Evolutionary conservation across 768 basidiomycete genomes (phyloP), one percentile per base, ranked within the genome.

Genomic region (Calocera viscosa): DNA sequence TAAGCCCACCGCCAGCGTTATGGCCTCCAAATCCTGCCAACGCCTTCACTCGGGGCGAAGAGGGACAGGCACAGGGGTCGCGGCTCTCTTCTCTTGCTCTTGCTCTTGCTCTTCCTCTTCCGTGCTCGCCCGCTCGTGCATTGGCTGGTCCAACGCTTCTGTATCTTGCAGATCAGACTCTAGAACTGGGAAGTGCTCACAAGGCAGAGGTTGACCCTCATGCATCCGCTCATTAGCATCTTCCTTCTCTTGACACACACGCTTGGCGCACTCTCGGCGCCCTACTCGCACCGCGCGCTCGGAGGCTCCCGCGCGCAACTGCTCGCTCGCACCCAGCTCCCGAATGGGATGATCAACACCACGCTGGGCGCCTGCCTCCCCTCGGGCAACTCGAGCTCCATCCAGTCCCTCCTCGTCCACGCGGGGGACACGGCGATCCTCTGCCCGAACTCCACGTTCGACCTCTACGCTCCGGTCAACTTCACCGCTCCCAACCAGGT

Each of bases 371-470:
- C 53, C 24, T 60, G 53, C 22, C 53, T 60, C 26, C 53, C 53
- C 14, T 60, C 53, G 10, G 53, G 53, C 53, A 60, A 60, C 53
- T 60, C 53, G 5, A 60, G 26, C 30, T 60, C 53, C 53, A 60
- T 60, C 53, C 53, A 60, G 30, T 10, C 26, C 24, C 53, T 60
- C 26, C 53, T 60, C 28, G 1, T 32, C 14, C 2, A 5, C 8
- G 33, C 28, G 0, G 43, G 47, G 8, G 53, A 34, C 35, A 35
- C 19, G n/a, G 39, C 49, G 16, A 53, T 41, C 39, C 65, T 69
- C n/a, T 69, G 69, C 49, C 69, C 63, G 0, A 14, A 33, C 28
- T 63, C 69, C 0, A 39, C 40, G 7, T 67, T 69, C 65, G 14
- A 32, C 17, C 67, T 66, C 49, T 40, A 49, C 38, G 60, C 64